These are phyloP conservation scores for Phytophthora pluvialis DNA, from an alignment of 352 stramenopile genomes.

Conservation along the genomic window DNA sequence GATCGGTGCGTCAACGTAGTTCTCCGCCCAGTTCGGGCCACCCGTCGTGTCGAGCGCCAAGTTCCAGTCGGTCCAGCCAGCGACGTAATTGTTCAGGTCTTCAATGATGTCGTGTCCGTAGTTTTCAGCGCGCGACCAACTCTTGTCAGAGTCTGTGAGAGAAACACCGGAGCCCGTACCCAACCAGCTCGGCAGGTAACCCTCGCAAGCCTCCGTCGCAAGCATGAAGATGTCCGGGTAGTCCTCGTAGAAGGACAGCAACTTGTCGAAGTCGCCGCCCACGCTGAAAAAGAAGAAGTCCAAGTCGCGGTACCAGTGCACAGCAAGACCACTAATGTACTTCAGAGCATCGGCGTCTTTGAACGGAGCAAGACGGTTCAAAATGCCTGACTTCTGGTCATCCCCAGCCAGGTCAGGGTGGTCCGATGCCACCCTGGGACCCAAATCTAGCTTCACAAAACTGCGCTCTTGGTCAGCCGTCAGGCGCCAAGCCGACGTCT, in stretches of 20 bases:
- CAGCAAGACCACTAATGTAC: constrained; percentile 82
- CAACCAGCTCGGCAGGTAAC: constrained; percentile 52
- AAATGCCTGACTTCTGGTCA: constrained; percentile 79
- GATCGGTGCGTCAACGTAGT: constrained; percentile 78
- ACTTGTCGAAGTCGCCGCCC: constrained; percentile 49
- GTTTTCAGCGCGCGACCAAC: constrained; percentile 75
- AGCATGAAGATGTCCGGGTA: constrained; percentile 84
- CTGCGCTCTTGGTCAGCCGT: constrained; percentile 47
- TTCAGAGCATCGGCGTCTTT: constrained; percentile 52
- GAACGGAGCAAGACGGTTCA: constrained; percentile 49
- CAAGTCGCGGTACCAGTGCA: constrained; percentile 87
- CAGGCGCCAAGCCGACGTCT: constrained; percentile 55
- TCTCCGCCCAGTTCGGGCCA: constrained; percentile 78
- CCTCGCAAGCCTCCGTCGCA: constrained; percentile 75
- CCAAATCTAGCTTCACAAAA: constrained; percentile 85
- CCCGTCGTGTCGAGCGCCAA: constrained; percentile 69
- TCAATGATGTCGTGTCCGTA: constrained; percentile 88
- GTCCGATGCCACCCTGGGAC: constrained; percentile 61
- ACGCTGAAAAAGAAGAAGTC: constrained; percentile 51
- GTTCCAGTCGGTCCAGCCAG: constrained; percentile 91
- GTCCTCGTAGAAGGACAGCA: constrained; percentile 50
- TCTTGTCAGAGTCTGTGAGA: constrained; percentile 32
- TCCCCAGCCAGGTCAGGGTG: constrained; percentile 81
- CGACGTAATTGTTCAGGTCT: constrained; percentile 79
- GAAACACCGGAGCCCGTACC: constrained; percentile 58